Base-by-base conservation (phyloP, 768 basidiomycete species). In the Leucosporidium yakuticum region DNA sequence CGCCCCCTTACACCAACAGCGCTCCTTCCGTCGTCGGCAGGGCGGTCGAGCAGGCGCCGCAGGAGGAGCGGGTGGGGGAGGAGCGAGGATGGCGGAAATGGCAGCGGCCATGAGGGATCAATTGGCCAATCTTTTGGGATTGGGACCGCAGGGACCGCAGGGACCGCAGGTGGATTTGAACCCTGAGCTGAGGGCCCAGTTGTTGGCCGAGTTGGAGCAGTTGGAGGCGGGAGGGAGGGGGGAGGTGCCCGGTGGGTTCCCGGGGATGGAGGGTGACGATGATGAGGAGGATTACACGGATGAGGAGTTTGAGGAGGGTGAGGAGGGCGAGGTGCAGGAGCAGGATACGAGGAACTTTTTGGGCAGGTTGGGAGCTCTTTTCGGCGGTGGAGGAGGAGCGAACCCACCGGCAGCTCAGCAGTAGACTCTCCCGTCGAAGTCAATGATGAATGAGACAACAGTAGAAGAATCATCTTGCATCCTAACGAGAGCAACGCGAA, bases 261-360 rank as follows among this genome's bases (percentile, higher is more conserved):
- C 74, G 12, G 80, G 70, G 9, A 77, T 74, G 4, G 68, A 57
- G 15, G 71, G 29, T n/a, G 80, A 72, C 11, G 80, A 80, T n/a
- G 71, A 75, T 1, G 72, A 70, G 2, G 69, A 49, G 0, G 53
- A 59, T n/a, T 61, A 60, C 4, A 64, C 63, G 2, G 64, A 53
- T 47, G 59, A 60, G 1, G 57, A 62, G 31, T 65, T 65, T 2
- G 74, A 60, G 23, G 66, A 58, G 19, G 67, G 60, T 44, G 63
- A 31, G 20, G 61, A 75, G 48, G 70, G 47, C 21, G 76, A 63
- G 14, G 39, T 7, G 6, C 8, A 4, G 74, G 74, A 32, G 62
- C 34, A 25, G 60, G 44, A 27, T 54, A 64, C 17, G 48, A 15
- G 21, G 71, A 63, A 23, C 32, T 44, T 69, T 12, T 8, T 73